Percentiles rank a stretch among this genome's conserved stretches.
These are phyloP conservation scores for Coniochaeta pulveracea DNA, from an alignment of 2,329 filamentous ascomycete genomes.

Conservation along the genomic window DNA sequence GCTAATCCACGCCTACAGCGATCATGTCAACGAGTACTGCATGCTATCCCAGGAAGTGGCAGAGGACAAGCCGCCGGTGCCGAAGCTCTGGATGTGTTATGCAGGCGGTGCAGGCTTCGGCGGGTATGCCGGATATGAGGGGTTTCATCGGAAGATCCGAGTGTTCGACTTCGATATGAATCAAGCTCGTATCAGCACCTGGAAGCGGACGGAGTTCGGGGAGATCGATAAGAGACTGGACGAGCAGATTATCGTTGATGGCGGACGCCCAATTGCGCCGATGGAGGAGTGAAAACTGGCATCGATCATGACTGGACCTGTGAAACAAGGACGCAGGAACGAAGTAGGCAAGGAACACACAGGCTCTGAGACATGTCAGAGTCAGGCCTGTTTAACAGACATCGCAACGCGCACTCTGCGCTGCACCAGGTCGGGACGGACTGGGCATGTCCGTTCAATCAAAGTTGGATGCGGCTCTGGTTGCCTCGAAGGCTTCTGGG, in stretches of 20 bases:
- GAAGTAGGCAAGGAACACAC: too few species aligned
- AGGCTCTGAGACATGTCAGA: too few species aligned
- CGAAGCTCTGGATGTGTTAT: conserved; percentile 99
- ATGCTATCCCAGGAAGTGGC: conserved; percentile 51
- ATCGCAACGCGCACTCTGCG: too few species aligned
- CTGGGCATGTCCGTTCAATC: too few species aligned
- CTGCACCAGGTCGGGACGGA: too few species aligned
- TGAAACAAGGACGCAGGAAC: too few species aligned
- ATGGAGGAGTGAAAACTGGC: conserved; percentile 15
- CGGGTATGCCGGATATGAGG: conserved; percentile 85
- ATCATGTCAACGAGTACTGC: conserved; percentile 97
- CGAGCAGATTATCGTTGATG: conserved; percentile 56
- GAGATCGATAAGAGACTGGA: conserved; percentile 41
- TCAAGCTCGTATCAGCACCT: conserved; percentile 76
- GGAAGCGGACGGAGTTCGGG: conserved; percentile 74
- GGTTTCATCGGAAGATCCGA: conserved; percentile 71
- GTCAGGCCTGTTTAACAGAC: too few species aligned
- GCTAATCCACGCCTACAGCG: conserved; percentile 31
- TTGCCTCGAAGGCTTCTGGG: too few species aligned
- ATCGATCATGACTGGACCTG: too few species aligned
- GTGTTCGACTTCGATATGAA: conserved; percentile 94
- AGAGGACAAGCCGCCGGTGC: conserved; percentile 48
- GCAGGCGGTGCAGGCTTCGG: conserved; percentile 86
- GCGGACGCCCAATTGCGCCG: conserved; percentile 32
- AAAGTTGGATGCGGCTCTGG: too few species aligned